These are phyloP conservation scores for Moesziomyces aphidis DNA, from an alignment of 1,284 basidiomycete species.

Conservation along the genomic window DNA sequence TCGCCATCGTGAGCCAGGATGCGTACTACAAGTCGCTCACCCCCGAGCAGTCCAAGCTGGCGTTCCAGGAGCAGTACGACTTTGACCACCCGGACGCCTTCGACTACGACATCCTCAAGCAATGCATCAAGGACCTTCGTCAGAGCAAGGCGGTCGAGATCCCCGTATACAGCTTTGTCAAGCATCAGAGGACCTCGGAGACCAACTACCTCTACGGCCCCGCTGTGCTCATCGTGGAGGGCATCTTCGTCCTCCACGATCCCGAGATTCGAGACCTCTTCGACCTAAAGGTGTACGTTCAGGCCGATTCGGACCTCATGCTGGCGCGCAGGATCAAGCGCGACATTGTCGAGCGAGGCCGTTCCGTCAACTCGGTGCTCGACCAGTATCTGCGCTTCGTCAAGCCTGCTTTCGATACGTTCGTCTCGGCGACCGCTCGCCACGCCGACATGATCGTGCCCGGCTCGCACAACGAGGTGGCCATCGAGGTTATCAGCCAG, in stretches of 20 bases:
- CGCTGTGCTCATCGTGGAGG: constrained; percentile 93
- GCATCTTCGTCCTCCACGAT: constrained; percentile 88
- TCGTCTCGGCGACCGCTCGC: constrained; percentile 87
- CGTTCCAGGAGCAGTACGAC: constrained; percentile 86
- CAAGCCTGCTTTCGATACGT: constrained; percentile 87
- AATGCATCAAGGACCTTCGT: constrained; percentile 84
- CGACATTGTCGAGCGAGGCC: constrained; percentile 87
- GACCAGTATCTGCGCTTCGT: constrained; percentile 95
- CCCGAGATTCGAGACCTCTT: constrained; percentile 78
- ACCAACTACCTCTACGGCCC: constrained; percentile 94
- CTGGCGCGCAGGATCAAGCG: constrained; percentile 89
- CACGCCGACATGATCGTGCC: constrained; percentile 76
- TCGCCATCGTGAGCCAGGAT: constrained; percentile 74
- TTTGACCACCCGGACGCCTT: constrained; percentile 95
- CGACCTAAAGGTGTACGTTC: constrained; percentile 81
- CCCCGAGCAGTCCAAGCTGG: constrained; percentile 79
- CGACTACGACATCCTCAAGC: constrained; percentile 84
- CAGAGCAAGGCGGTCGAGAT: constrained; percentile 76
- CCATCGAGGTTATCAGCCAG: constrained; percentile 91
- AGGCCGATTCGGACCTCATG: constrained; percentile 94
- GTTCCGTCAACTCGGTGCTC: constrained; percentile 85
- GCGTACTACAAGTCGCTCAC: constrained; percentile 89
- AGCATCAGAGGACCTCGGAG: constrained; percentile 87
- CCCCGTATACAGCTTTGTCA: constrained; percentile 91
- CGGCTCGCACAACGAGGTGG: constrained; percentile 69